phyloP scores from a whole-genome alignment of 345 rosid genomes.

The Corchorus olitorius region DNA sequence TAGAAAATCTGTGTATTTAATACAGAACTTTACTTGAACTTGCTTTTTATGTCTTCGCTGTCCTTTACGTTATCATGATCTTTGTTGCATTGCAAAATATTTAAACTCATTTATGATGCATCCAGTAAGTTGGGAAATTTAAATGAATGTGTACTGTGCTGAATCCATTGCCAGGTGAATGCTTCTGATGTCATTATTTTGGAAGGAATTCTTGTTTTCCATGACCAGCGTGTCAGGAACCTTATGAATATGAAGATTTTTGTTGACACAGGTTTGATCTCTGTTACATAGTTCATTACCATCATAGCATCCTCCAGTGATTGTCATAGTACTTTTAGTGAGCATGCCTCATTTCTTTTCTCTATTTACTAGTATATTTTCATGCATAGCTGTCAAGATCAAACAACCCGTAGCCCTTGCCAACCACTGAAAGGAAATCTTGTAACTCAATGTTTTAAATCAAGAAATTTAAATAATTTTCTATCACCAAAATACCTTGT shows the following conservation, averaged over 20 bases:
- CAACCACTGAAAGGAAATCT: neutral
- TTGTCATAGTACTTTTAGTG: conserved; percentile 9
- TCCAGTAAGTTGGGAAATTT: neutral
- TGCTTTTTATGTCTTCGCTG: conserved; percentile 7
- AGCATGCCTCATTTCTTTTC: conserved; percentile 15
- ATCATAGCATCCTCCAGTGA: conserved; percentile 16
- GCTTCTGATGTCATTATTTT: conserved; percentile 96
- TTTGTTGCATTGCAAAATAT: neutral
- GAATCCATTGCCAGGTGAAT: conserved; percentile 64
- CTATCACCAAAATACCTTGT: neutral
- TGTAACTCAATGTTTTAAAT: neutral
- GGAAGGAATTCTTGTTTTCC: conserved; percentile 97
- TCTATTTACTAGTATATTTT: neutral
- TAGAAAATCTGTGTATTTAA: neutral
- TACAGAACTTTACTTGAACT: neutral
- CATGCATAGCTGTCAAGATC: neutral
- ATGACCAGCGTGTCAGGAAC: conserved; percentile 86
- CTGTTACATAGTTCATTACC: conserved; percentile 15
- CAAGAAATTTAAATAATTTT: neutral
- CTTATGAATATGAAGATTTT: conserved; percentile 97
- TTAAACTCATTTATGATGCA: neutral
- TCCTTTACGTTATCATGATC: neutral
- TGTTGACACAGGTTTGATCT: conserved; percentile 83
- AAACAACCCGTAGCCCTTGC: neutral
- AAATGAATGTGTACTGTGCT: neutral